Evolutionary conservation across 176 grass and related monocot species (phyloP), one percentile per base, ranked within the genome.

Genomic region (Oryza glumipatula): DNA sequence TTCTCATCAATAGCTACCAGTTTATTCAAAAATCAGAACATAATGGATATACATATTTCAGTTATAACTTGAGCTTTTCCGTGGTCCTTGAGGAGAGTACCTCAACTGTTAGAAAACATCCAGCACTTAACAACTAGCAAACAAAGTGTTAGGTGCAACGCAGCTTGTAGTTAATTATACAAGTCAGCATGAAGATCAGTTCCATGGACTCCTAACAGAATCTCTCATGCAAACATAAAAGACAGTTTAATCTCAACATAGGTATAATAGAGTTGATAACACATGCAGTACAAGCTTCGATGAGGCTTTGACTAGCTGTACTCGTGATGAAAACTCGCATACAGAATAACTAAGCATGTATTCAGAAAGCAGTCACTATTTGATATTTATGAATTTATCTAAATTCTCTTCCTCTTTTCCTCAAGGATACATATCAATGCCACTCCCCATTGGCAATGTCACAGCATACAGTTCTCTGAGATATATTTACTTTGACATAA

Each of bases 1-100:
- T 22, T 43, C 74, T 2, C 48, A 11, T 64, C 72, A 15, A 68
- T 30, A 76, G 48, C 48, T 32, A 56, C 9, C 49, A 6, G 38
- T 44, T 35, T 68, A 14, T 23, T 41, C 47, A 65, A 67, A 81
- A 67, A 11, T 41, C 47, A 65, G 45, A 81, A 68, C 7, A 86
- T 19, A 17, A 58, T 39, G 66, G 47, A 43, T 38, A 33, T 3
- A 19, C 22, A 56, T 46, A 80, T 81, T 21, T 30, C 68, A 52
- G 6, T 68, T 35, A 54, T 15, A 54, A 32, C 35, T 60, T 6
- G 16, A 19, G 15, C 4, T 17, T 17, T 6, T 19, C 16, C 2
- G 5, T 3, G 16, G 15, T 19, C 16, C 16, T 56, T 17, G 16
- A 19, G 51, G 16, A 19, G 51, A 16, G 51, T 56, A 7, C 51